Base-by-base conservation (phyloP, 352 stramenopile genomes). In the Phytophthora cajani region DNA sequence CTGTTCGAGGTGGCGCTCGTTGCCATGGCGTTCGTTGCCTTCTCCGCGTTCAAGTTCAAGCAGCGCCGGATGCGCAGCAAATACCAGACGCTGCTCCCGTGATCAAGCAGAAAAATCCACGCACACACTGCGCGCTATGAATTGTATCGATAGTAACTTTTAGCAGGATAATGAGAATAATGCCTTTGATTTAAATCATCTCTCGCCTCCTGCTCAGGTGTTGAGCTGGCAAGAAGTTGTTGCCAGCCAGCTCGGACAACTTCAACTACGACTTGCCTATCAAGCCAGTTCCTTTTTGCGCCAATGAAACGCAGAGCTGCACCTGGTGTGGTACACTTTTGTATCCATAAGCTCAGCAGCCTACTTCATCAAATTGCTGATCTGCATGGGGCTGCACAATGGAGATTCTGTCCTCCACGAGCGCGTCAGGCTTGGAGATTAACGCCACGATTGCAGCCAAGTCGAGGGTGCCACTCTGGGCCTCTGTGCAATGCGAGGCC, bases 21-120 rank as follows among this genome's bases (percentile, higher is more conserved):
- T 2, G 50, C 27, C 7, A 68, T 75, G 69, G 57, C 56, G 9
- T 64, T 75, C 51, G n/a, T 57, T 10, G 58, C 63, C 10, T 33
- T 72, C 33, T 75, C 69, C 3, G 58, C 14, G 6, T 72, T 75
- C 69, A 75, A 72, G 63, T 72, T 75, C 69, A 54, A 72, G 25
- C 63, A 75, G n/a, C 69, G 69, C 8, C 69, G 63, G 23, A 61
- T 75, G 42, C 63, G 63, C 46, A 64, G 60, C 36, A 75, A 72
- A 19, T 75, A 75, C 36, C 57, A 69, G 46, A 38, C 58, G 7
- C 16, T 75, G 7, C 44, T 69, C 30, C 58, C 57, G 16, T 69
- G 46, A 72, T 6, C 12, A 44, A 40, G 23, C 38, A 57, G 27
- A 11, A 25, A 25, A 57, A 14, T 11, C 14, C 17, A 17, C 33